Base-by-base conservation (phyloP, 306 rosid genomes). In the Rosa chinensis region DNA sequence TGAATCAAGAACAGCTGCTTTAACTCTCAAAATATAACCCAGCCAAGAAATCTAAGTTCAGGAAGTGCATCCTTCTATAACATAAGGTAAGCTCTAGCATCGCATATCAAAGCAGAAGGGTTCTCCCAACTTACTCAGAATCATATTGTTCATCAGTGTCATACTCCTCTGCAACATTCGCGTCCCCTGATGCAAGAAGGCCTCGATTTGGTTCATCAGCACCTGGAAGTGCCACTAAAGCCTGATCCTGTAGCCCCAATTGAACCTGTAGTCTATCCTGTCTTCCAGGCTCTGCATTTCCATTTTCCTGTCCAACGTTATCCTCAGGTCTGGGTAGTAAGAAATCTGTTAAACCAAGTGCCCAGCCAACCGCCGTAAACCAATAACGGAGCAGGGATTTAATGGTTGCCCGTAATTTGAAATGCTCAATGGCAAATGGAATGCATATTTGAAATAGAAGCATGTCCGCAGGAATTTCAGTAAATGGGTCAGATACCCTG, bases 401-500 rank as follows among this genome's bases (percentile, higher is more conserved):
- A 43, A 96, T 91, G 42, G 99, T 90, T 83, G 99, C 89, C 84
- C 99, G 84, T 85, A 96, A 84, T 85, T 90, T 96, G 83, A 96
- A 96, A 89, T 96, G 99, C 88, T 96, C 99, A 42, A 93, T 85
- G 44, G 99, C 99, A 82, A 96, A 96, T 21, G 99, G 99, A 74
- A 96, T 93, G 84, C 98, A 96, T 47, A 96, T 96, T 91, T 96
- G 99, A 77, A 96, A 93, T 62, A 96, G 93, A 70, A 96, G 99
- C 98, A 96, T 93, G 91, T 96, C 95, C 2, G 99, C 98, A 35
- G 99, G 99, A 83, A 96, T 93, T 85, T 96, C 99, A 3, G 97
- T 96, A 87, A 96, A 96, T 68, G 99, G 99, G 82, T 96, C 99
- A 70, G 99, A 91, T 16, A 96, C 93, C 91, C 99, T 96, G 93